Evolutionary conservation across 2,329 filamentous ascomycete genomes (phyloP).

Genomic region (Dactylellina cionopaga): DNA sequence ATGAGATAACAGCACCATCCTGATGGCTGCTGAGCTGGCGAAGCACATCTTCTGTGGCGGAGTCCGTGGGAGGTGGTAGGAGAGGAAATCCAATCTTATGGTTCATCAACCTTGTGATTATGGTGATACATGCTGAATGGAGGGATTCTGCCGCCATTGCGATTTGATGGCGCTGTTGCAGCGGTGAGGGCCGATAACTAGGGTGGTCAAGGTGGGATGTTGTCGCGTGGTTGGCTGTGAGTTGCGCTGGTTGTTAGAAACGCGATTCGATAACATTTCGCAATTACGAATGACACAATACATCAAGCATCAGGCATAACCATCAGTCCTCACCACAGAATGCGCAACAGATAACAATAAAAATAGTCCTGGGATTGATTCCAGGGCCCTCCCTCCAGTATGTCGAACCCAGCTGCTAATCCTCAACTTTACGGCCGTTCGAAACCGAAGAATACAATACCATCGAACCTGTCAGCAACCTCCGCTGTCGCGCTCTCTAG

Average conservation of each 20-base stretch:
- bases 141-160: constrained; percentile 31
- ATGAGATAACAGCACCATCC: constrained; percentile 7
- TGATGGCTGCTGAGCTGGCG: constrained; percentile 33
- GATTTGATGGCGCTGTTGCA: neutral
- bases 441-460: constrained; percentile 75
- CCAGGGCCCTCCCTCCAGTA: constrained; percentile 57
- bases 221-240: constrained; percentile 33
- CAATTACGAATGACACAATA: no score
- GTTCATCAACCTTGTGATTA: constrained; percentile 32
- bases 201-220: neutral
- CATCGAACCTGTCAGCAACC: constrained; percentile 67
- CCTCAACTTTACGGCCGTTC: constrained; percentile 77
- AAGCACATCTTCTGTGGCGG: constrained; percentile 19
- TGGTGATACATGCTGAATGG: constrained; percentile 32
- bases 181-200: neutral
- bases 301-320: no score
- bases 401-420: constrained; percentile 68
- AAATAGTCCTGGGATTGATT: constrained; percentile 5
- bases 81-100: constrained; percentile 47
- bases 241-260: neutral
- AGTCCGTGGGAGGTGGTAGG: constrained; percentile 31
- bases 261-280: no score
- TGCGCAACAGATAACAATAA: constrained; percentile 15
- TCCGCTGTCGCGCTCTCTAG: constrained; percentile 86
- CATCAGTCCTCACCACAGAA: constrained; percentile 4